Base-by-base conservation (phyloP, 2,329 filamentous ascomycete species). In the Ambrosiella beaveri region DNA sequence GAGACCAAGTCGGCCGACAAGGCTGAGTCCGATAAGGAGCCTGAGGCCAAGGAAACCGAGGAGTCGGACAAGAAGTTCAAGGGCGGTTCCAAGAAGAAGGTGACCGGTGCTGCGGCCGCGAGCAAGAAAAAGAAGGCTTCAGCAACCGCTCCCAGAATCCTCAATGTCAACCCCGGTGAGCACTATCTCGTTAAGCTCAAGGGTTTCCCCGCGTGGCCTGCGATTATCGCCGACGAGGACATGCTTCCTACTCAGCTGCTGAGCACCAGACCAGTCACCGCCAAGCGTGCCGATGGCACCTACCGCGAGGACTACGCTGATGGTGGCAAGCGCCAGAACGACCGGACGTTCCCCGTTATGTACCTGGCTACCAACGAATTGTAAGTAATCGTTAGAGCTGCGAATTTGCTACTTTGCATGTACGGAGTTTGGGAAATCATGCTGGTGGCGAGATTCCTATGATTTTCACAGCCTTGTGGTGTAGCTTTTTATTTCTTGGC, bases 351-450 rank as follows among this genome's bases (percentile, higher is more conserved):
- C 68, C 88, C 91, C 4, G 83, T 97, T 66, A 96, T 97, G 91
- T 97, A 95, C 69, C 74, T 97, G 55, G 77, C 81, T 63, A 95
- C 90, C 41, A 96, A 97, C 66, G 91, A 97, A 76, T 97, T 98
- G 93, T 98, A 74, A 81, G 91, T 47, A 41, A 11, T 41, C 39
- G 27, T 27, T 4, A 4, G 27, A 27, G 27, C 27, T 27, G 3
- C 27, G 27, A 27, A 27, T 27, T 27, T 27, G 27, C 27, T 27
- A 4, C 27, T 27, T 27, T 27, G 27, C 5, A 27, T 27, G 27
- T 27, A 27, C 27, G 3, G 27, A 27, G 27, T 27, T 27, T 27
- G 27, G 5, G 27, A 27, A 27, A 27, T 27, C 27, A 27, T 2
- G 27, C 27, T 27, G 27, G 3, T 27, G 27, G 27, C 3, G 27